Conservation (phyloP, 371 early-diverging fungal genomes). For the Rhizopus delemar region DNA sequence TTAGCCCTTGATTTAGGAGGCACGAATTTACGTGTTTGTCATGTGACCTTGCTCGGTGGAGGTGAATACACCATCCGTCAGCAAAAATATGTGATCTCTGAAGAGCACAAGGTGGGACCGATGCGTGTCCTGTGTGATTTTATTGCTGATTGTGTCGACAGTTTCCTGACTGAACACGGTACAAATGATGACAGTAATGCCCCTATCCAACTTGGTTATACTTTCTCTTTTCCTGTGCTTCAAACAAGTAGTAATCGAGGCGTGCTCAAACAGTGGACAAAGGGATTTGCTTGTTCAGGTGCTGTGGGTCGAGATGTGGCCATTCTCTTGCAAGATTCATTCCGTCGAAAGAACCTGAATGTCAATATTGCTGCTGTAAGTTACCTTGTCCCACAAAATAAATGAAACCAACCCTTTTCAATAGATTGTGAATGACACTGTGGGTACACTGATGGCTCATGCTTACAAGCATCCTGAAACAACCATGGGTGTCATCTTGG, state of each 20-base stretch:
- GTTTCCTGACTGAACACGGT: conserved; percentile 67
- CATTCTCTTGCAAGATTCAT: conserved; percentile 82
- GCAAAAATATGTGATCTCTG: conserved; percentile 68
- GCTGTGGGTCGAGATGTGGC: conserved; percentile 79
- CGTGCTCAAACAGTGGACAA: conserved; percentile 88
- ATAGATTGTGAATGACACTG: conserved; percentile 93
- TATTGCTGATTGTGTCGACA: conserved; percentile 83
- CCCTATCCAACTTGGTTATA: conserved; percentile 75
- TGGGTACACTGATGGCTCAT: conserved; percentile 89
- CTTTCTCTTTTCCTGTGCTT: conserved; percentile 91
- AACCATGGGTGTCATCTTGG: conserved; percentile 89
- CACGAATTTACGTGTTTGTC: conserved; percentile 89
- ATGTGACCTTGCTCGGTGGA: conserved; percentile 73
- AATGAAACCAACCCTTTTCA: not conserved
- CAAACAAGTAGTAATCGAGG: conserved; percentile 83
- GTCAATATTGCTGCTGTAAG: conserved; percentile 77
- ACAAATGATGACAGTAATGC: conserved; percentile 6
- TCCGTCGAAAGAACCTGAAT: conserved; percentile 72
- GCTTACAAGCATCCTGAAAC: conserved; percentile 83
- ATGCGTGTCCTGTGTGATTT: conserved; percentile 79
- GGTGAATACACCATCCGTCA: conserved; percentile 66
- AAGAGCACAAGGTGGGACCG: conserved; percentile 48
- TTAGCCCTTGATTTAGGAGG: conserved; percentile 94
- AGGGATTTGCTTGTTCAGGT: conserved; percentile 83
- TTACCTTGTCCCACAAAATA: not conserved